Evolutionary conservation across 2,329 filamentous ascomycete species (phyloP).

Genomic region (Akanthomyces uredinophilus): DNA sequence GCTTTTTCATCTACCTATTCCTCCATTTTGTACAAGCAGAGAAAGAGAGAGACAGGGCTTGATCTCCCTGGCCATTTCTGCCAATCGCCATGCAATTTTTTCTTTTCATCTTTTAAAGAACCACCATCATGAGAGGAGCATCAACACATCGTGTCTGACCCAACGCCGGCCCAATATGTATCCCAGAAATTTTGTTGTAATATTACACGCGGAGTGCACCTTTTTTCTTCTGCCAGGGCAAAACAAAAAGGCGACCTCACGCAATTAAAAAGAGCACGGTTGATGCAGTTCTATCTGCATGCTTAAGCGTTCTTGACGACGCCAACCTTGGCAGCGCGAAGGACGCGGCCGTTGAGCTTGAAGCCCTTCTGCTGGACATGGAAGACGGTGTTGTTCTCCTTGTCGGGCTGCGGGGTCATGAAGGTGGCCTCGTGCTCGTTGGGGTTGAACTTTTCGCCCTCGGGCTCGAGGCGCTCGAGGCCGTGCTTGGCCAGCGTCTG

Average conservation of each 20-base stretch:
- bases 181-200: constrained; percentile 22
- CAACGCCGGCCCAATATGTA: constrained; percentile 30
- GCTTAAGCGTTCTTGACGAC: constrained; percentile 74
- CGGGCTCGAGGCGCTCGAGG: constrained; percentile 80
- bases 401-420: constrained; percentile 79
- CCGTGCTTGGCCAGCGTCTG: constrained; percentile 89
- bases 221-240: neutral
- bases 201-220: constrained; percentile 27
- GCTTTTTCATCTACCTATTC: constrained; percentile 3
- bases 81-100: constrained; percentile 9
- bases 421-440: constrained; percentile 97
- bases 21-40: constrained; percentile 1
- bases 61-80: neutral
- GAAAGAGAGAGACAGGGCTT: neutral
- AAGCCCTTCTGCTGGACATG: constrained; percentile 95
- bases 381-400: constrained; percentile 88
- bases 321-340: constrained; percentile 92
- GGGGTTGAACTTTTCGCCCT: constrained; percentile 85
- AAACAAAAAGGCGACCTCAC: neutral
- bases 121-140: constrained; percentile 42
- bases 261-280: neutral
- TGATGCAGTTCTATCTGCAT: constrained; percentile 13
- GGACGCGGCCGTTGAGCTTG: constrained; percentile 80
- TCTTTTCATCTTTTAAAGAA: constrained; percentile 14
- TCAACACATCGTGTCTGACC: constrained; percentile 33